phyloP scores from a whole-genome alignment of 2,329 filamentous ascomycete genomes.

The Scortechinia acanthostroma region DNA sequence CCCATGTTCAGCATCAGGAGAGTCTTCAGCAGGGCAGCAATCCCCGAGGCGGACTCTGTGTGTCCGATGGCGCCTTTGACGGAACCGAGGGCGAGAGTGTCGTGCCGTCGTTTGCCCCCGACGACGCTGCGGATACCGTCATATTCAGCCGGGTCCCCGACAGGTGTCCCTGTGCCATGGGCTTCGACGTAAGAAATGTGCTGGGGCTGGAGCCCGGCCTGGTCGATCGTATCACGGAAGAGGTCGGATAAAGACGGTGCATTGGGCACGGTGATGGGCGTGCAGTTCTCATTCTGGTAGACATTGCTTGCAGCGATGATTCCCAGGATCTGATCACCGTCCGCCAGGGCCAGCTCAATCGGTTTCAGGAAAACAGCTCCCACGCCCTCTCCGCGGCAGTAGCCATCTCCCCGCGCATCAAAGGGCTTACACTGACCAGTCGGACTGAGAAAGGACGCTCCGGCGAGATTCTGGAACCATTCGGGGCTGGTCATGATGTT shows the following conservation, averaged over 20 bases:
- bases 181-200: not conserved
- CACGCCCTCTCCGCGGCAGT: slow-evolving; percentile 5
- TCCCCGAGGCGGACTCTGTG: slow-evolving; percentile 14
- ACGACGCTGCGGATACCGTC: slow-evolving; percentile 47
- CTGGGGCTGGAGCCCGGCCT: not conserved
- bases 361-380: slow-evolving; percentile 7
- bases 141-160: slow-evolving; percentile 58
- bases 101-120: slow-evolving; percentile 34
- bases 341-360: slow-evolving; percentile 8
- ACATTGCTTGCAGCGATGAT: not conserved
- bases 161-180: slow-evolving; percentile 41
- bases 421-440: slow-evolving; percentile 22
- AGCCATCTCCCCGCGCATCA: slow-evolving; percentile 11
- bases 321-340: slow-evolving; percentile 4
- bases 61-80: slow-evolving; percentile 15
- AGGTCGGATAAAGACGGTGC: not conserved
- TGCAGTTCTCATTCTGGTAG: not conserved
- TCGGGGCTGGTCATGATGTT: slow-evolving; percentile 10
- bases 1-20: slow-evolving; percentile 13
- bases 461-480: slow-evolving; percentile 9
- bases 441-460: slow-evolving; percentile 14
- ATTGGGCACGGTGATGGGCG: not conserved
- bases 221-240: not conserved
- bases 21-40: slow-evolving; percentile 13
- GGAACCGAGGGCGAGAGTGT: slow-evolving; percentile 22